A percentile compares a stretch with the other conserved stretches of the same genome.
Conservation (phyloP, 2,329 filamentous ascomycete genomes). For the Cadophora luteo-olivacea region DNA sequence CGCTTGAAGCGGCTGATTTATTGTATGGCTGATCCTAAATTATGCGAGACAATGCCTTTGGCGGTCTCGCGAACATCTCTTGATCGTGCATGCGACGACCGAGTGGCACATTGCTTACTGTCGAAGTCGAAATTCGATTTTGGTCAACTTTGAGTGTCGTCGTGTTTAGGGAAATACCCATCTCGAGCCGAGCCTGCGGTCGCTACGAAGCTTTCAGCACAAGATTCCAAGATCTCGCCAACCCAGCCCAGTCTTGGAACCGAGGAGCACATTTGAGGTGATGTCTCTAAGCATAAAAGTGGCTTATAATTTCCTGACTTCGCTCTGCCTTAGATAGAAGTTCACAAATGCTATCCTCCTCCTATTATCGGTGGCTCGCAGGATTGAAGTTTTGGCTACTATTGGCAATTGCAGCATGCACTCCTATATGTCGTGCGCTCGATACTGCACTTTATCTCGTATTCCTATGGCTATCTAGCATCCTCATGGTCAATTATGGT, state of each 20-base stretch:
- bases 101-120: not conserved
- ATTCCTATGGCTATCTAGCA: too few species aligned
- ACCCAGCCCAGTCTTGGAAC: constrained; percentile 9
- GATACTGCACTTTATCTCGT: too few species aligned
- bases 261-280: not conserved
- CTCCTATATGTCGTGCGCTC: too few species aligned
- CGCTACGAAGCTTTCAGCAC: not conserved
- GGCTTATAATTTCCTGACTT: not conserved
- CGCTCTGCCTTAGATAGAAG: too few species aligned
- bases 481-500: too few species aligned
- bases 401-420: too few species aligned
- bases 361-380: too few species aligned
- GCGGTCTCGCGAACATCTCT: too few species aligned
- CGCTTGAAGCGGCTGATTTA: not conserved
- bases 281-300: not conserved
- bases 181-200: not conserved
- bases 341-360: too few species aligned
- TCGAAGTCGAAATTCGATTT: not conserved
- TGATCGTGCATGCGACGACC: too few species aligned
- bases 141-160: constrained; percentile 2
- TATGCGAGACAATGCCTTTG: not conserved
- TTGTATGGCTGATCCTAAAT: not conserved
- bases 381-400: too few species aligned
- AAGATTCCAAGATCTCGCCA: constrained; percentile 11
- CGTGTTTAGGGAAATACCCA: constrained; percentile 1